Evolutionary conservation across 345 rosid species (phyloP).

Genomic region (Diplotaxis tenuifolia): DNA sequence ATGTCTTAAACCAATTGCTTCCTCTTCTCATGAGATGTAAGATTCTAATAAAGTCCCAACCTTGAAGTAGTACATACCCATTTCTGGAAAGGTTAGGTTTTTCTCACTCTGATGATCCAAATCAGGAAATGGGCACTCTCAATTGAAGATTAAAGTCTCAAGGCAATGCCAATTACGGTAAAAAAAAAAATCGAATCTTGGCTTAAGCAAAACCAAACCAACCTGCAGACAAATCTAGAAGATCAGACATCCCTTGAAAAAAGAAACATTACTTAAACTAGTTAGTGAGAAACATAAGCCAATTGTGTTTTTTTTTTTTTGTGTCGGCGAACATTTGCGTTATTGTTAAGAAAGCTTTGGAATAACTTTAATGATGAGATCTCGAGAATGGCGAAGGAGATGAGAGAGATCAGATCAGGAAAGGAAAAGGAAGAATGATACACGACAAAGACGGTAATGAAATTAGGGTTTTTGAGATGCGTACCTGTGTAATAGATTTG

Average conservation of each 20-base stretch:
- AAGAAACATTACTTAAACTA: conserved; percentile 21
- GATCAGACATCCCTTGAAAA: conserved; percentile 21
- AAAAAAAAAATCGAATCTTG: not conserved
- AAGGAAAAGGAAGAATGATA: conserved; percentile 4
- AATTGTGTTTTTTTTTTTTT: not conserved
- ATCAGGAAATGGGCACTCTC: conserved; percentile 17
- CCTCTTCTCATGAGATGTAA: conserved; percentile 12
- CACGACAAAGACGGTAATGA: conserved; percentile 19
- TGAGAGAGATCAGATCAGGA: conserved; percentile 33
- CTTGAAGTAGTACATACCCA: conserved; percentile 16
- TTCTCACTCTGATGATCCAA: conserved; percentile 35
- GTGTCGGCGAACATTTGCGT: not conserved
- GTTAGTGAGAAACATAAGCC: not conserved
- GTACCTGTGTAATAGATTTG: conserved; percentile 38
- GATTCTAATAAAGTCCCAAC: conserved; percentile 33
- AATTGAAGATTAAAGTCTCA: not conserved
- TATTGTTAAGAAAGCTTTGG: conserved; percentile 15
- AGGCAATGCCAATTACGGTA: not conserved
- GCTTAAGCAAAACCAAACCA: conserved; percentile 11
- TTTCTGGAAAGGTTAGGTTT: conserved; percentile 11
- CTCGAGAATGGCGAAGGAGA: conserved; percentile 30
- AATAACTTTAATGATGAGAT: conserved; percentile 32
- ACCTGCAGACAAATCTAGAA: conserved; percentile 42
- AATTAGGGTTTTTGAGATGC: conserved; percentile 39
- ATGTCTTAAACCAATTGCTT: conserved; percentile 35